Evolutionary conservation across 2,329 filamentous ascomycete species (phyloP), one percentile per base, ranked within the genome.

Genomic region (Paraphaeosphaeria sporulosa): DNA sequence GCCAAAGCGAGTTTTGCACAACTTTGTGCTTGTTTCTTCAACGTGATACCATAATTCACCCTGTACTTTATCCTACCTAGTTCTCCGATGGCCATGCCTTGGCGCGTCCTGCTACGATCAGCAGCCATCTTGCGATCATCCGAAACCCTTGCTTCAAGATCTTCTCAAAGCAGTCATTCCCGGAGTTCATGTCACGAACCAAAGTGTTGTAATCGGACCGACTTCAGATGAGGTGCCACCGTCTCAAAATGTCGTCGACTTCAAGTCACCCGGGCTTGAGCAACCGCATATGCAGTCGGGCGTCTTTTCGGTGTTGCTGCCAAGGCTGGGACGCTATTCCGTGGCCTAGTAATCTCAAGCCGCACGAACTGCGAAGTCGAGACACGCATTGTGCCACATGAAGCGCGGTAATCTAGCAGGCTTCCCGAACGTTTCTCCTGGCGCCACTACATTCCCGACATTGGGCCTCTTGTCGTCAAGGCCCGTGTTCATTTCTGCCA

Each of bases 41-140:
- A 23, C 23, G 47, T 38, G 52, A 55, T 55, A 55, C 52, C 52
- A 55, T 40, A 36, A 55, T 55, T 34, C 2, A 43, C 27, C 52
- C 32, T 46, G 52, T 55, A 47, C 19, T 55, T 55, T 55, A 46
- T 21, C 30, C 23, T 21, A 43, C 30, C 25, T 19, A n/a, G 7
- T 4, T 46, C 17, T 25, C 25, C 19, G 2, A 8, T 42, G 30
- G 32, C 8, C 52, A 32, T 47, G 23, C 21, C 23, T 19, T 46
- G 50, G 36, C 38, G 5, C 34, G 21, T 19, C 38, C 7, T 30
- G 23, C 1, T 27, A 8, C 30, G 30, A n/a, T 36, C 17, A 34
- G 19, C 23, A 36, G 30, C 30, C 8, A 36, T 43, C 36, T 3
- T 19, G 36, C 7, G 32, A 30, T 43, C 38, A 53, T 17, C 48